Evolutionary conservation across 495 filamentous ascomycete species (phyloP).

Genomic region (Lineolata rhizophorae): DNA sequence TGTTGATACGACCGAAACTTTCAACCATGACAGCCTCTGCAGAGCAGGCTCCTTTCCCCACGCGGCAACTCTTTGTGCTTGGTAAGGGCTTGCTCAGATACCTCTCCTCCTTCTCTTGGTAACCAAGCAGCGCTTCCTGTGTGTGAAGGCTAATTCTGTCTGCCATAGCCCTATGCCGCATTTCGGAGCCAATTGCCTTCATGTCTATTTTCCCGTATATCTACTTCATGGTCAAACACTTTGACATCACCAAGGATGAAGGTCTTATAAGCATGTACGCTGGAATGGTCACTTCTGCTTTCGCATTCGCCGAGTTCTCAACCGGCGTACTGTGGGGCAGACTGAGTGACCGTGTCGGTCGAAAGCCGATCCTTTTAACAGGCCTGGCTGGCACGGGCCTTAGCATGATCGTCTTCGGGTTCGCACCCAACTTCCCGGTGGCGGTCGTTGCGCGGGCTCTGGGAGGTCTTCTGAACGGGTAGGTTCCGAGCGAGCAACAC

Average conservation of each 20-base stretch:
- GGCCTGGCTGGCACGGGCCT: constrained; percentile 75
- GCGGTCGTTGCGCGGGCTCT: constrained; percentile 75
- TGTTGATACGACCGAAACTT: neutral
- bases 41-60: constrained; percentile 7
- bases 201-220: constrained; percentile 99
- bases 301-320: constrained; percentile 86
- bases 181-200: constrained; percentile 97
- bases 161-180: constrained; percentile 70
- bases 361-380: constrained; percentile 78
- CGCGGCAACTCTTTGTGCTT: constrained; percentile 9
- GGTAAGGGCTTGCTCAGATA: constrained; percentile 5
- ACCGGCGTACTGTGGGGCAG: constrained; percentile 82
- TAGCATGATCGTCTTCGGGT: constrained; percentile 87
- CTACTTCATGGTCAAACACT: constrained; percentile 92
- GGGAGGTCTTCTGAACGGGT: constrained; percentile 85
- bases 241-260: constrained; percentile 58
- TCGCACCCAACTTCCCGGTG: constrained; percentile 60
- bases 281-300: constrained; percentile 90
- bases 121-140: too few relatives aligned
- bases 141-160: too few relatives aligned
- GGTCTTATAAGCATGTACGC: constrained; percentile 75
- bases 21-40: constrained; percentile 2
- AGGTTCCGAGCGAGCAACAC: constrained; percentile 12
- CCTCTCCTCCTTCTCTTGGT: neutral
- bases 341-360: constrained; percentile 75